Conservation (phyloP, 495 filamentous ascomycete species). For the Penicillium desertorum region DNA sequence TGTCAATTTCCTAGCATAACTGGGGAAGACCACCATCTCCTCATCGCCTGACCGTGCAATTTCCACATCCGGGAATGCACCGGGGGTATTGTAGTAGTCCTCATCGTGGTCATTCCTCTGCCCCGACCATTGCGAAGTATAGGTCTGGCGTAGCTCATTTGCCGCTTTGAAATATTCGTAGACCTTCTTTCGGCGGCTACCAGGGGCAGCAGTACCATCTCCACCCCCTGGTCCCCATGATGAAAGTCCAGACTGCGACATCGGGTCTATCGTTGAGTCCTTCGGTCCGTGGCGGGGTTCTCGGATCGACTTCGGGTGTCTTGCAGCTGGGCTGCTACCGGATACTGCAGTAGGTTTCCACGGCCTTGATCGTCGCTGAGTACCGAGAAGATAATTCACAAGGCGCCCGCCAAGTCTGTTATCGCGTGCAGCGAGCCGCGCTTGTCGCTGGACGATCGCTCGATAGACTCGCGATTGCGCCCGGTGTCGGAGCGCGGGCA, state of each 20-base stretch:
- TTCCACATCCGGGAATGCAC: slow-evolving; percentile 76
- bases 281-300: slow-evolving; percentile 26
- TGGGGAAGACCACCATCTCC: slow-evolving; percentile 92
- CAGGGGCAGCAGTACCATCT: slow-evolving; percentile 61
- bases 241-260: slow-evolving; percentile 43
- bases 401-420: slow-evolving; percentile 39
- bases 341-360: slow-evolving; percentile 11
- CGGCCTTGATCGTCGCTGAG: slow-evolving; percentile 45
- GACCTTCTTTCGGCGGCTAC: slow-evolving; percentile 73
- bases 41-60: slow-evolving; percentile 78
- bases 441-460: slow-evolving; percentile 66
- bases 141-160: slow-evolving; percentile 86
- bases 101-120: slow-evolving; percentile 54
- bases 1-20: slow-evolving; percentile 71
- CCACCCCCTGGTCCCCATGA: slow-evolving; percentile 33
- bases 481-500: slow-evolving; percentile 65
- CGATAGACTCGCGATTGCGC: slow-evolving; percentile 74
- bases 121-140: slow-evolving; percentile 56
- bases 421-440: slow-evolving; percentile 42
- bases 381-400: slow-evolving; percentile 50
- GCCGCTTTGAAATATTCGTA: slow-evolving; percentile 85
- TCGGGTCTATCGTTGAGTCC: slow-evolving; percentile 32
- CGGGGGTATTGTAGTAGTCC: slow-evolving; percentile 63
- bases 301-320: slow-evolving; percentile 16
- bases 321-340: slow-evolving; percentile 1